Evolutionary conservation across 805 yeast species (phyloP).

Genomic region (Millerozyma acaciae): DNA sequence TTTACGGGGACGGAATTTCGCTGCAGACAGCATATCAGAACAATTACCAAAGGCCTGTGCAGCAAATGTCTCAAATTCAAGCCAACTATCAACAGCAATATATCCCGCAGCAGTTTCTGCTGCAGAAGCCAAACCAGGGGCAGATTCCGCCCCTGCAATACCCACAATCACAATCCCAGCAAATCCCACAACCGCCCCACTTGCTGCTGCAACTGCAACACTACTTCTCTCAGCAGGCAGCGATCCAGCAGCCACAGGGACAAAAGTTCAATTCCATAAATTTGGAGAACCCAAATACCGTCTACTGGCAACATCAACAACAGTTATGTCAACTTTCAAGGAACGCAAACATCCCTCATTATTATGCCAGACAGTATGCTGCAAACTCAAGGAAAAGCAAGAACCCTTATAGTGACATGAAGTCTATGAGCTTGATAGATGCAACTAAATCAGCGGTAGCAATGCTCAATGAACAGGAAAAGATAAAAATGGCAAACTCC

Average conservation of each 20-base stretch:
- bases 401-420: conserved; percentile 35
- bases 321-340: conserved; percentile 72
- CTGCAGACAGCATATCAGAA: conserved; percentile 17
- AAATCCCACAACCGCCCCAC: conserved; percentile 24
- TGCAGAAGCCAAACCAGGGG: conserved; percentile 12
- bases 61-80: conserved; percentile 17
- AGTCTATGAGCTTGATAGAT: conserved; percentile 37
- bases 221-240: conserved; percentile 17
- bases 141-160: conserved; percentile 13
- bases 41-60: conserved; percentile 17
- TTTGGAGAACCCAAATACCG: conserved; percentile 39
- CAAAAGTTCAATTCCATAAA: conserved; percentile 30
- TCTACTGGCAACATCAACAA: conserved; percentile 76
- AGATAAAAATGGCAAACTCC: conserved; percentile 22
- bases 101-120: conserved; percentile 18
- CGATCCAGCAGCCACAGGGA: conserved; percentile 17
- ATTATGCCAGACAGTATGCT: conserved; percentile 82
- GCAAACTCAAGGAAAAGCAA: conserved; percentile 51
- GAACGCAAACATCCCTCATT: conserved; percentile 63
- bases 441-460: conserved; percentile 38
- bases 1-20: conserved; percentile 13
- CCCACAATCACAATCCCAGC: conserved; percentile 9
- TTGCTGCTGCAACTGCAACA: conserved; percentile 25
- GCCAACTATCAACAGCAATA: conserved; percentile 22
- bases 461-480: conserved; percentile 41